Percentiles rank a stretch among this genome's conserved stretches.
Conservation (phyloP, 352 stramenopile species). For the Pythium phragmiticola region DNA sequence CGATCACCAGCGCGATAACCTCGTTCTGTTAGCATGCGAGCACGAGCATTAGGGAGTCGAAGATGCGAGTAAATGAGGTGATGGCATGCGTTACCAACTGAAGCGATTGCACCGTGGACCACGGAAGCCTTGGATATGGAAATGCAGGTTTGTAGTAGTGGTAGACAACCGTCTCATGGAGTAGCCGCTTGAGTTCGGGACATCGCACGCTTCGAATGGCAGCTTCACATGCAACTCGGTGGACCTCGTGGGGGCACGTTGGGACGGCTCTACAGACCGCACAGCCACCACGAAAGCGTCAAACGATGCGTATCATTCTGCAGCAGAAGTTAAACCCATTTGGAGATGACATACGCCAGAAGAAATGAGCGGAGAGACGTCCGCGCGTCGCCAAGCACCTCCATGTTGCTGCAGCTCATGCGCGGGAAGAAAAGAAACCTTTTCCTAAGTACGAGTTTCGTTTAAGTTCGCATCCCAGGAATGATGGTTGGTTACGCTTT, state of each 20-base stretch:
- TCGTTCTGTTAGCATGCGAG: slow-evolving; percentile 15
- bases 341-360: background rate
- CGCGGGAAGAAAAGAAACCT: slow-evolving; percentile 9
- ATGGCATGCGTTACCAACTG: slow-evolving; percentile 1
- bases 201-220: background rate
- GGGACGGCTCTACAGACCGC: slow-evolving; percentile 1
- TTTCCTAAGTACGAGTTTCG: no score
- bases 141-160: slow-evolving; percentile 18
- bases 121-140: slow-evolving; percentile 5
- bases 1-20: slow-evolving; percentile 22
- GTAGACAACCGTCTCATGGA: slow-evolving; percentile 14
- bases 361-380: slow-evolving; percentile 14
- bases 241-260: background rate
- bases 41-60: no score
- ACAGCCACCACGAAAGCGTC: background rate
- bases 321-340: background rate
- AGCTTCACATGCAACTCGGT: background rate
- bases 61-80: no score
- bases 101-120: slow-evolving; percentile 12
- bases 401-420: slow-evolving; percentile 5
- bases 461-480: no score
- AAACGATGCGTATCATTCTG: background rate
- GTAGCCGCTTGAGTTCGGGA: slow-evolving; percentile 13
- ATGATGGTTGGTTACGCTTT: no score
- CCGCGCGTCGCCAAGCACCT: slow-evolving; percentile 11